Base-by-base conservation (phyloP, 2,329 filamentous ascomycete genomes). In the Lojkania enalia region DNA sequence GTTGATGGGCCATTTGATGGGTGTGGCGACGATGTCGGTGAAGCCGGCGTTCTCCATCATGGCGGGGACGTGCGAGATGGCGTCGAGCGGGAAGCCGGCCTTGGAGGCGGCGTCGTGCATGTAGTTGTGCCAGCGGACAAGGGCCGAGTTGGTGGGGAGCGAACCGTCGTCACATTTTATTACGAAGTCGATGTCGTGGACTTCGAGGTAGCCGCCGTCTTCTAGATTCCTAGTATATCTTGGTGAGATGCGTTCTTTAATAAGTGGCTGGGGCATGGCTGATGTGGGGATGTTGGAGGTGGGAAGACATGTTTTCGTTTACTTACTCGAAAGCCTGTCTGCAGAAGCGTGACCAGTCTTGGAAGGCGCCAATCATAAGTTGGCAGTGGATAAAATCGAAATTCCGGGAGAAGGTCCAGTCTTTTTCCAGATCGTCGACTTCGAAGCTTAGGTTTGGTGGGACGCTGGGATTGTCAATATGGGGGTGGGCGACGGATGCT, bases 41-140 rank as follows among this genome's bases (percentile, higher is more conserved):
- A 74, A 76, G 4, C 73, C 74, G 1, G 69, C 70, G 5, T 65
- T 55, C n/a, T 63, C 59, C 63, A 76, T 72, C 59, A 66, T 64
- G 11, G 64, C 46, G 29, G 65, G 62, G 46, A 74, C 71, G 12
- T 63, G 46, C 14, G 63, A 61, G 32, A 73, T 70, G 13, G 60
- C 62, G 40, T 69, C 66, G 42, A 71, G 59, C 2, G 70, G 66
- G 16, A 71, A 61, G 35, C 71, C 72, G 1, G 47, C 41, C 40
- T 50, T 51, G 3, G 21, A 23, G 7, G 48, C 51, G 33, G 39
- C 45, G 14, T 48, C 48, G 20, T 49, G 44, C 48, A 52, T 52
- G 15, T 51, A 44, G 36, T 46, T 51, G 42, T 51, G 39, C 51
- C 48, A 54, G 14, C 36, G 46, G 13, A 44, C 44, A 16, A 53